Conservation (phyloP, 78 protist species). For the Dictyostelium intermedium region DNA sequence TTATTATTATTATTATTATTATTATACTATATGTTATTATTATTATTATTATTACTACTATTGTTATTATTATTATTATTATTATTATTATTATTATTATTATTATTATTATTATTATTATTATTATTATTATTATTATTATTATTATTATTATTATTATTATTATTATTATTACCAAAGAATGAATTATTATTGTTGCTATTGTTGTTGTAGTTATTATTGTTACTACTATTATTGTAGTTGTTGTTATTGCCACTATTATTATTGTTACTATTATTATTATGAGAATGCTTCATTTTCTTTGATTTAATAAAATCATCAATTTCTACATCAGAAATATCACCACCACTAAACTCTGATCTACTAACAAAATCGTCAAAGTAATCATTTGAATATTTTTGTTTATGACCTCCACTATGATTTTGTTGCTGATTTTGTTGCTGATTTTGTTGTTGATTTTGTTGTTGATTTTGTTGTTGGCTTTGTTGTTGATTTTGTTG, state of each 20-base stretch:
- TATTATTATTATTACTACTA: neutral
- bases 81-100: neutral
- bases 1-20: neutral
- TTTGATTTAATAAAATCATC: neutral
- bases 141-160: neutral
- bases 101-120: neutral
- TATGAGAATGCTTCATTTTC: slow-evolving; percentile 1
- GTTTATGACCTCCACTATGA: neutral
- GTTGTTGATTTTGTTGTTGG: neutral
- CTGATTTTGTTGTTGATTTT: neutral
- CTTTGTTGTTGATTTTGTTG: neutral
- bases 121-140: too few relatives aligned
- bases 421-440: neutral
- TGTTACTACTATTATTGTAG: too few relatives aligned
- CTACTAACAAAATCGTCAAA: neutral
- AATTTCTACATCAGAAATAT: neutral
- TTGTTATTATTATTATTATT: neutral
- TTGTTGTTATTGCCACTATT: neutral
- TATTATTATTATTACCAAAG: neutral
- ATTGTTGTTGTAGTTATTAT: neutral
- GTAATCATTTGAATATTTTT: neutral
- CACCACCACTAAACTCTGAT: neutral
- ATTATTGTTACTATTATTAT: neutral
- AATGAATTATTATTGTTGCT: too few relatives aligned
- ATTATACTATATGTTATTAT: neutral